Conservation (phyloP, 2,329 filamentous ascomycete species). For the Ophiostoma angusticollis region DNA sequence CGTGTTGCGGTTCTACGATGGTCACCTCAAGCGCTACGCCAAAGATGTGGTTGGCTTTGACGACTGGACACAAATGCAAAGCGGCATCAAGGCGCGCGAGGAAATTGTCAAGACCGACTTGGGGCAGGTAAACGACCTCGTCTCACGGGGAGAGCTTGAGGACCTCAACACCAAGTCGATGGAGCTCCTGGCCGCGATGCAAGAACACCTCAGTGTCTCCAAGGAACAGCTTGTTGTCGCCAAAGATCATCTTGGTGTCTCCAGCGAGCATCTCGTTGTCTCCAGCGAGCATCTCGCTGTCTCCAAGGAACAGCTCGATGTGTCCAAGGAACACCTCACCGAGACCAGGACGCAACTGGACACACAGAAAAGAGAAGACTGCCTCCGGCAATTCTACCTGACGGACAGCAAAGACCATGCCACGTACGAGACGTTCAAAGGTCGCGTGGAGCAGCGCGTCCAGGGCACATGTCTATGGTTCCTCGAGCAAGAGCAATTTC, state of each 20-base stretch:
- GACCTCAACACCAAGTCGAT: conserved; percentile 1
- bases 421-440: conserved; percentile 22
- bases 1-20: conserved; percentile 21
- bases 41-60: conserved; percentile 12
- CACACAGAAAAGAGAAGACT: background rate
- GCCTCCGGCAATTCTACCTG: background rate
- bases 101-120: conserved; percentile 1
- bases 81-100: conserved; percentile 4
- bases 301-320: no score
- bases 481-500: conserved; percentile 19
- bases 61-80: conserved; percentile 15
- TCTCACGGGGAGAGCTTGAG: conserved; percentile 4
- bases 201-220: background rate
- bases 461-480: conserved; percentile 23
- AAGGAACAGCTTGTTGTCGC: background rate
- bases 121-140: conserved; percentile 4
- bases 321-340: no score
- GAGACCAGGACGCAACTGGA: no score
- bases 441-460: conserved; percentile 16
- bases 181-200: background rate
- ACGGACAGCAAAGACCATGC: background rate
- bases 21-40: conserved; percentile 1
- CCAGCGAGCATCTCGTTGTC: no score
- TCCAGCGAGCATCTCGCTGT: no score
- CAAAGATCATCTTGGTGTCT: background rate